Conservation (phyloP, 108 stramenopile genomes). For the Nitzschia putrida region DNA sequence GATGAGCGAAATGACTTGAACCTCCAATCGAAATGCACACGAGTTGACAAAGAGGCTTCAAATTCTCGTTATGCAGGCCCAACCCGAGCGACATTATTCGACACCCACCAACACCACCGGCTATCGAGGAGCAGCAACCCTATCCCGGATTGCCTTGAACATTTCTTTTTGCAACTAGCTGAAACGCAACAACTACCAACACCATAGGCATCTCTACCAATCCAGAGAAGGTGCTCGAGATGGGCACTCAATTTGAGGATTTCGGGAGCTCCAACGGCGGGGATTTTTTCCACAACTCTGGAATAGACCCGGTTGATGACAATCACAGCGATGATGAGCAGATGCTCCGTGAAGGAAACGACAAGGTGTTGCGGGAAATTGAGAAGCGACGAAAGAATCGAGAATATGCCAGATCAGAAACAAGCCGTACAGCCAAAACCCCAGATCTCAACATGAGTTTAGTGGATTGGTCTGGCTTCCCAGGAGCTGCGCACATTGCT, state of each 20-base stretch:
- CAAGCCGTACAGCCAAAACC: background rate
- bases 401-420: constrained; percentile 18
- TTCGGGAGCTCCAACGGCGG: background rate
- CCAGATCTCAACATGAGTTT: constrained; percentile 7
- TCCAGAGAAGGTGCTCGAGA: background rate
- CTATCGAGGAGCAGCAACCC: too few species aligned
- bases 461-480: constrained; percentile 34
- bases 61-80: too few species aligned
- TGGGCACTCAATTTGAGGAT: constrained; percentile 21
- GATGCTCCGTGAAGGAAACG: constrained; percentile 16
- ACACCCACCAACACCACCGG: too few species aligned
- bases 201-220: too few species aligned
- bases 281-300: background rate
- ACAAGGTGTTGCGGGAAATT: constrained; percentile 4
- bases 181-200: too few species aligned
- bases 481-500: constrained; percentile 21
- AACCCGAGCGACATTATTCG: too few species aligned
- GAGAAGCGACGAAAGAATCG: constrained; percentile 6
- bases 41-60: too few species aligned
- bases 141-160: too few species aligned
- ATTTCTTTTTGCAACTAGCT: too few species aligned
- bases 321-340: background rate
- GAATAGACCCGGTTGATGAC: background rate
- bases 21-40: too few species aligned
- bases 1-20: too few species aligned